Base-by-base conservation (phyloP, 306 rosid genomes). In the Oxytropis ochrocephala region DNA sequence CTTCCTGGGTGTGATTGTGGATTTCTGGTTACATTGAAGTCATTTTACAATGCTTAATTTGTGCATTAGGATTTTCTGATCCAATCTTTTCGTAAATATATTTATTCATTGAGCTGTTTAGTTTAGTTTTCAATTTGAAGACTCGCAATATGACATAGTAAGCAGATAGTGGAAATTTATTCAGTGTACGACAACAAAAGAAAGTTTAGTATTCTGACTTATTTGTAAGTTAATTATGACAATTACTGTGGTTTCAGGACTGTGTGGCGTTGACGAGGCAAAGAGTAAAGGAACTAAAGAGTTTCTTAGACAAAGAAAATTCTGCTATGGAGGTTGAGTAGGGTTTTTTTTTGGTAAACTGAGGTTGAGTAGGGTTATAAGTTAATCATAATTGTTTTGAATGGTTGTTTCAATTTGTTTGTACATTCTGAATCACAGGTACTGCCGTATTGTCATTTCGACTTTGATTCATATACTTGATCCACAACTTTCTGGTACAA, bases 231-330 rank as follows among this genome's bases (percentile, higher is more conserved):
- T 62, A 66, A 14, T 33, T 32, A 7, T 21, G 38, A 39, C 48
- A 5, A 27, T 76, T 61, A 64, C 0, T 73, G 57, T 80, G 75
- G 74, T 82, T 90, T 77, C 89, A 90, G 98, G 92, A 90, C 60
- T 90, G 96, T 69, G 83, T 84, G 24, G 97, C 91, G 6, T 72
- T 88, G 80, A 84, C 94, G 5, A 70, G 94, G 80, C 92, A 86
- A 70, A 84, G 98, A 81, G 85, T 80, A 67, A 80, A 79, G 79
- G 98, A 88, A 73, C 87, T 93, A 24, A 85, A 74, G 69, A 57
- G 24, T 41, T 72, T 86, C 62, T 84, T 90, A 69, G 89, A 85
- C 21, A 83, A 90, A 79, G 88, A 81, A 59, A 73, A 70, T 71
- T 83, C 89, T 67, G 60, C 75, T 43, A 82, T 79, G 94, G 94